phyloP scores from a whole-genome alignment of 192 early-diverging fungal genomes.

The Backusella parvicylindrica region DNA sequence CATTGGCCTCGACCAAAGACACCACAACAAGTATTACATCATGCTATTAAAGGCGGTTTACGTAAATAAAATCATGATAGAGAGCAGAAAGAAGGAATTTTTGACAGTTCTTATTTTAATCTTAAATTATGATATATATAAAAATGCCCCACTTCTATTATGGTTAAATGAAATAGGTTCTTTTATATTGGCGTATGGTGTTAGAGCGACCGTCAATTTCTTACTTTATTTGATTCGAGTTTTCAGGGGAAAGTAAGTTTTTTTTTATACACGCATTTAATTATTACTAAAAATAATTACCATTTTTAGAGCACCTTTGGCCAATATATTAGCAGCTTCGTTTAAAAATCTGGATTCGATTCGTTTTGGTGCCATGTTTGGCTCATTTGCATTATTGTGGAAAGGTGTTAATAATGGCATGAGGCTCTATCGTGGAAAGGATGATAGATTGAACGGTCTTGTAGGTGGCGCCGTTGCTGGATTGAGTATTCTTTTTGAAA shows the following conservation, averaged over 20 bases:
- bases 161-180: constrained; percentile 24
- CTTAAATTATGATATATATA: not conserved
- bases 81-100: not conserved
- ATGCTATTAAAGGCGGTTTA: constrained; percentile 49
- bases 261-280: not conserved
- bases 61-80: constrained; percentile 20
- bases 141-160: not conserved
- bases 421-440: constrained; percentile 43
- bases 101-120: not conserved
- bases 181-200: constrained; percentile 49
- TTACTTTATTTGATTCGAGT: constrained; percentile 48
- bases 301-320: constrained; percentile 37
- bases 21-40: constrained; percentile 32
- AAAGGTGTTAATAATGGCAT: constrained; percentile 68
- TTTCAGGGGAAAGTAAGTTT: constrained; percentile 32
- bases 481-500: constrained; percentile 52
- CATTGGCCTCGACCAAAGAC: constrained; percentile 29
- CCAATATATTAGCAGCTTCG: constrained; percentile 37
- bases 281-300: constrained; percentile 5
- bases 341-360: constrained; percentile 56
- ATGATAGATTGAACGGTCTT: constrained; percentile 53
- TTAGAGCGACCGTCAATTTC: constrained; percentile 54
- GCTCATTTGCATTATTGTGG: constrained; percentile 72
- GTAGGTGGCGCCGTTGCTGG: constrained; percentile 53
- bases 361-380: constrained; percentile 76